phyloP scores from a whole-genome alignment of 345 rosid species.

The Salix purpurea region DNA sequence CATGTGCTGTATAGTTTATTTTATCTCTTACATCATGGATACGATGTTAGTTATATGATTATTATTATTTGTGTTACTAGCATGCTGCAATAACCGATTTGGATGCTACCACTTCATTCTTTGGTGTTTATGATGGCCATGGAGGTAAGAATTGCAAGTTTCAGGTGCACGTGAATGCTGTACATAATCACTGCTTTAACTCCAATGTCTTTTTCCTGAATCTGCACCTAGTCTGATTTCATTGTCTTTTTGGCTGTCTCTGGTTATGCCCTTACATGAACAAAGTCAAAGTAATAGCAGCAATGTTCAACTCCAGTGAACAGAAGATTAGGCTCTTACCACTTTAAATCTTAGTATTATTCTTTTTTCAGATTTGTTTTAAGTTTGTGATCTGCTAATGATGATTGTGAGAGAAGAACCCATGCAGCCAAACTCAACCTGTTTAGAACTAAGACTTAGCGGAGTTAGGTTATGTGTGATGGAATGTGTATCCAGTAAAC shows the following conservation, averaged over 20 bases:
- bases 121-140: constrained; percentile 98
- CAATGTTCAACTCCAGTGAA: no score
- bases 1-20: neutral
- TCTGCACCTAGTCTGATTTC: neutral
- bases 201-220: neutral
- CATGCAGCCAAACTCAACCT: no score
- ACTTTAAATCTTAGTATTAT: no score
- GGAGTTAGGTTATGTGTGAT: no score
- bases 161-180: neutral
- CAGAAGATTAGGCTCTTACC: no score
- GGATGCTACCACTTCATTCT: constrained; percentile 81
- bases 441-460: neutral
- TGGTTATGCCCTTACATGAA: no score
- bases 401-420: no score
- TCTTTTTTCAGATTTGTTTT: no score
- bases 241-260: no score
- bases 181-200: neutral
- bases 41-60: neutral
- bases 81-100: constrained; percentile 81
- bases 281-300: no score
- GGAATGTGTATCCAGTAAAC: no score
- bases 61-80: constrained; percentile 32
- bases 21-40: neutral
- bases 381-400: constrained; percentile 47
- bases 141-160: constrained; percentile 69